Percentiles rank a stretch among this genome's conserved stretches.
phyloP scores from a whole-genome alignment of 352 stramenopile genomes.

The Chrysophaeum taylorii region DNA sequence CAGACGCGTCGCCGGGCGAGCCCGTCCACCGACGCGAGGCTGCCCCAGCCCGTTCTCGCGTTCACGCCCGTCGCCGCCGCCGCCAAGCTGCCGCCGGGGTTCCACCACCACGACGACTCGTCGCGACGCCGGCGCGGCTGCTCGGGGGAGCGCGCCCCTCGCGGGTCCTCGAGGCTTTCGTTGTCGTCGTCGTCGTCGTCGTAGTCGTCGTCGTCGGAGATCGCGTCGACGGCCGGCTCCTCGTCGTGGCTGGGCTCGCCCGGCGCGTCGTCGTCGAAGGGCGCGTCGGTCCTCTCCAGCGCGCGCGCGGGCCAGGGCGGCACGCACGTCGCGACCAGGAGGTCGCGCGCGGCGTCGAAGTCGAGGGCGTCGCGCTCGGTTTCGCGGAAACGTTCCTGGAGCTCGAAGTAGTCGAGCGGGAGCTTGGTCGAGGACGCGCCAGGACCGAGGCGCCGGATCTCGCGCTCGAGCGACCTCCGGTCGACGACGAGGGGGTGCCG shows the following conservation, averaged over 20 bases:
- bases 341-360: background rate
- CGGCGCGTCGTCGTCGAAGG: background rate
- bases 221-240: background rate
- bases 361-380: background rate
- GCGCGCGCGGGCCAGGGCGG: background rate
- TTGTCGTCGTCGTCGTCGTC: background rate
- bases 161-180: no score
- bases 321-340: background rate
- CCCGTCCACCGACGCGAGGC: background rate
- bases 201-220: background rate
- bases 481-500: slow-evolving; percentile 11
- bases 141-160: no score
- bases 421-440: background rate
- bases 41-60: background rate
- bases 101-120: no score
- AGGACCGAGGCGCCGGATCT: background rate
- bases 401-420: background rate
- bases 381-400: background rate
- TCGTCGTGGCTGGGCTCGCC: background rate
- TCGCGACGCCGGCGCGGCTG: no score
- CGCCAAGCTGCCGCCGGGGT: no score
- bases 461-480: background rate
- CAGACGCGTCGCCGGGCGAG: background rate
- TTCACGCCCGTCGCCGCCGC: background rate
- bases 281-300: background rate